These are phyloP conservation scores for Bruguiera sexangula DNA, from an alignment of 345 rosid species.

Conservation along the genomic window DNA sequence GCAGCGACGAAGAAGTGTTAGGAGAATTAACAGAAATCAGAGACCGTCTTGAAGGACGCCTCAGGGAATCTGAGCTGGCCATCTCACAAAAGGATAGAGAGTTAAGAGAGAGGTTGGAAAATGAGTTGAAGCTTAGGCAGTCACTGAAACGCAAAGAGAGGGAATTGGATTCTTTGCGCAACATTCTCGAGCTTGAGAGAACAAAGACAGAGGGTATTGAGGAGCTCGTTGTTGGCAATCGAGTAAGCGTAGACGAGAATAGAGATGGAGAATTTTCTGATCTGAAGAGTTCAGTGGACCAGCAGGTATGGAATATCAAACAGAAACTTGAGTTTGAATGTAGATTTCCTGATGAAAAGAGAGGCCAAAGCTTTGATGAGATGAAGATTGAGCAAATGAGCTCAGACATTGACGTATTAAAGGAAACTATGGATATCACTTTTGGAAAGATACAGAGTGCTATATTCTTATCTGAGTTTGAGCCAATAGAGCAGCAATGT, in stretches of 20 bases:
- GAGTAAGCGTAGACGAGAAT: conserved; percentile 29
- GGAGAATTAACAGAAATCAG: conserved; percentile 55
- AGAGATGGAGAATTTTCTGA: conserved; percentile 51
- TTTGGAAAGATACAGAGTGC: conserved; percentile 76
- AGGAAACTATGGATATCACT: conserved; percentile 74
- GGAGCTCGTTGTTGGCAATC: conserved; percentile 19
- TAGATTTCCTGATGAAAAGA: conserved; percentile 25
- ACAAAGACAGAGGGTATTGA: conserved; percentile 28
- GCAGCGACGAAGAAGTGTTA: conserved; percentile 52
- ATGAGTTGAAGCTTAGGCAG: conserved; percentile 50
- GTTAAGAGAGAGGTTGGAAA: conserved; percentile 45
- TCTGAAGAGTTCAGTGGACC: conserved; percentile 64
- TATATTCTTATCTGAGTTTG: conserved; percentile 54
- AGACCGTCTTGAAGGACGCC: conserved; percentile 72
- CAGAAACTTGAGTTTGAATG: conserved; percentile 58
- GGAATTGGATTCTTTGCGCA: conserved; percentile 53
- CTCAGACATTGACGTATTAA: conserved; percentile 53
- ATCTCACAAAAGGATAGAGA: conserved; percentile 69
- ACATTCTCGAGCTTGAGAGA: conserved; percentile 35
- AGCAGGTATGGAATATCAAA: conserved; percentile 62
- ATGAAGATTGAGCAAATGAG: conserved; percentile 52
- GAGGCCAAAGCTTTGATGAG: conserved; percentile 30
- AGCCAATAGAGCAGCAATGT: conserved; percentile 66
- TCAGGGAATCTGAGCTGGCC: conserved; percentile 55
- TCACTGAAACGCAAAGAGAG: conserved; percentile 53